Evolutionary conservation across 495 filamentous ascomycete species (phyloP), one percentile per base, ranked within the genome.

Genomic region (Lophiostoma macrostomum): DNA sequence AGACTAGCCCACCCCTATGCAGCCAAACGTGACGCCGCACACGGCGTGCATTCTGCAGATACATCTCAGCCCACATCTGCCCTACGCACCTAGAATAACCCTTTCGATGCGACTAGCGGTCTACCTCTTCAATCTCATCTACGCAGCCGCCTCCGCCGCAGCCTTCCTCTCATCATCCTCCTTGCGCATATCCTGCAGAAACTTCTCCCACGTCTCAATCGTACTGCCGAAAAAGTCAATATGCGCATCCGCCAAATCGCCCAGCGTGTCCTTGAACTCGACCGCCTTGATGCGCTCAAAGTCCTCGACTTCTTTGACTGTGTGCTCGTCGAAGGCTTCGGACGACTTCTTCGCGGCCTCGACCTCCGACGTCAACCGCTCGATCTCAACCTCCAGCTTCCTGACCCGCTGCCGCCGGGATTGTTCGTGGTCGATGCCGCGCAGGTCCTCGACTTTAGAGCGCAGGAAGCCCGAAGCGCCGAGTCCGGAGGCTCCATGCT

Each of bases 371-470:
- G 88, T 94, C 35, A 98, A 74, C 67, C 91, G 84, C 61, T 94
- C 87, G 58, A 97, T 96, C 52, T 85, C 82, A 27, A 96, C 76
- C 71, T 97, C 93, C 5, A 96, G 76, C 72, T 91, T 95, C 13
- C 93, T 80, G 29, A 90, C 76, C 19, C 91, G 80, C 56, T 98
- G 91, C 4, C 88, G 81, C 0, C 90, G 85, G 12, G 82, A 81
- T 64, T 91, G 88, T 68, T 97, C 93, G 66, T 98, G 93, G 68
- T 98, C 93, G 4, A 98, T 91, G 11, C 93, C 94, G 12, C 93
- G 83, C 64, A 96, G 90, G 66, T 98, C 93, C 67, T 98, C 93
- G 70, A 98, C 86, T 71, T 97, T 98, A 52, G 82, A 83, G 28
- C 91, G 86, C 55, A 98, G 81, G 74, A 96, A 97, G n/a, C 87